phyloP scores from a whole-genome alignment of 164 flowering plant species.

The Warburgia ugandensis region DNA sequence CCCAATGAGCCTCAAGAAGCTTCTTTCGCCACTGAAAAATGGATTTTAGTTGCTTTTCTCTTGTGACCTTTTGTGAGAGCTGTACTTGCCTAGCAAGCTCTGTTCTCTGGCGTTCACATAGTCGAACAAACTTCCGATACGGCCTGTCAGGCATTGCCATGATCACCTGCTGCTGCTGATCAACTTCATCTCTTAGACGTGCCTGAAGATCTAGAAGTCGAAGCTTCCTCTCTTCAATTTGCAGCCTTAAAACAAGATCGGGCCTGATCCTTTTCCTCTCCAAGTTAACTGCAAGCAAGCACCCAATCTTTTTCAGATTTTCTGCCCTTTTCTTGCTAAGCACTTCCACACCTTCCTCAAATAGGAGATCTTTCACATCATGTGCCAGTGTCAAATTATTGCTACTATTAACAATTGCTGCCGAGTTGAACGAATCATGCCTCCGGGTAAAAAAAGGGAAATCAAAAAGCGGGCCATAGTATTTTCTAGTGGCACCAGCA shows the following conservation, averaged over 20 bases:
- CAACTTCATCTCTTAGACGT: conserved; percentile 85
- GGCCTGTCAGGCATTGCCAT: conserved; percentile 98
- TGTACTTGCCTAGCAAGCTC: conserved; percentile 87
- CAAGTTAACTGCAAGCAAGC: conserved; percentile 71
- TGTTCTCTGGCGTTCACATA: conserved; percentile 89
- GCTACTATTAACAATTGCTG: conserved; percentile 38
- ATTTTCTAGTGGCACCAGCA: conserved; percentile 57
- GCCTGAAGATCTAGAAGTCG: conserved; percentile 74
- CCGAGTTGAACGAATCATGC: conserved; percentile 68
- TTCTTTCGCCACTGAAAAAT: conserved; percentile 97
- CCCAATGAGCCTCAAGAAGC: conserved; percentile 97
- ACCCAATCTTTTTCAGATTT: conserved; percentile 69
- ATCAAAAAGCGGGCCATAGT: conserved; percentile 96
- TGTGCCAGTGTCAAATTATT: conserved; percentile 68
- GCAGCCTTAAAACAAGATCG: conserved; percentile 78
- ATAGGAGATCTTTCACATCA: conserved; percentile 77
- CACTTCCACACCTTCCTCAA: conserved; percentile 73
- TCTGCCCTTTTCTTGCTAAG: conserved; percentile 69
- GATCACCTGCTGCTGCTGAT: conserved; percentile 91
- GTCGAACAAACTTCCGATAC: conserved; percentile 81
- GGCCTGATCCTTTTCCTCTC: conserved; percentile 97
- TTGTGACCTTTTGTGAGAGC: conserved; percentile 67
- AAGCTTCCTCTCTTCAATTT: conserved; percentile 90
- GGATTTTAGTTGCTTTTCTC: conserved; percentile 89
- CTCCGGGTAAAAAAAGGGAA: conserved; percentile 87